Base-by-base conservation (phyloP, 2,329 filamentous ascomycete genomes). In the Leptographium lundbergii region DNA sequence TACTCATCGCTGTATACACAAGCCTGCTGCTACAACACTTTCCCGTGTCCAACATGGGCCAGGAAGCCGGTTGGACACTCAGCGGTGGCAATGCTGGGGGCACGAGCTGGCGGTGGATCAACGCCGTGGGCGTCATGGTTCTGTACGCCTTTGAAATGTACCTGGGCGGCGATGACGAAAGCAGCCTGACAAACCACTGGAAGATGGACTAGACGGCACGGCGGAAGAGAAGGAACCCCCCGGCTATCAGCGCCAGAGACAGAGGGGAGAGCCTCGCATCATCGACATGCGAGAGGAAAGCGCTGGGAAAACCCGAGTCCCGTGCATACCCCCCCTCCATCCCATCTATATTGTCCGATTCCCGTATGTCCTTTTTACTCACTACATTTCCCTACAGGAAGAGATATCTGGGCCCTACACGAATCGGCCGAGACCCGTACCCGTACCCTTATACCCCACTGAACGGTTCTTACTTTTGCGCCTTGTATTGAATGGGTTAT, bases 21-120 rank as follows among this genome's bases (percentile, higher is more conserved):
- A 96, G 91, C 72, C 75, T 99, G 56, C 75, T 99, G 39, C 86
- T 97, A 76, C 94, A 97, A 71, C 94, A 99, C 71, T 97, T 99
- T 68, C 88, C 90, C 52, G 68, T 72, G 6, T 86, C 88, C 13
- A 87, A 79, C 57, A 82, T 82, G 2, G 81, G 81, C 2, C 81
- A 81, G 2, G 82, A 81, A 58, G 65, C 66, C 29, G 82, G 91
- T 77, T 96, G 91, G 91, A 91, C 86, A 2, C 85, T 88, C 57
- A 86, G 91, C 67, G 89, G 89, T 19, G 89, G 88, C 6, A 89
- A 91, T 25, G 77, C 85, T 4, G 91, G 89, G 14, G 89, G 91
- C 22, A 95, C 94, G 68, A 81, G 88, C 22, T 96, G 90, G 89
- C 81, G 91, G 58, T 97, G 94, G 94, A 81, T 94, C 65, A 99